phyloP scores from a whole-genome alignment of 2,329 filamentous ascomycete species.

The Pyricularia sp. region DNA sequence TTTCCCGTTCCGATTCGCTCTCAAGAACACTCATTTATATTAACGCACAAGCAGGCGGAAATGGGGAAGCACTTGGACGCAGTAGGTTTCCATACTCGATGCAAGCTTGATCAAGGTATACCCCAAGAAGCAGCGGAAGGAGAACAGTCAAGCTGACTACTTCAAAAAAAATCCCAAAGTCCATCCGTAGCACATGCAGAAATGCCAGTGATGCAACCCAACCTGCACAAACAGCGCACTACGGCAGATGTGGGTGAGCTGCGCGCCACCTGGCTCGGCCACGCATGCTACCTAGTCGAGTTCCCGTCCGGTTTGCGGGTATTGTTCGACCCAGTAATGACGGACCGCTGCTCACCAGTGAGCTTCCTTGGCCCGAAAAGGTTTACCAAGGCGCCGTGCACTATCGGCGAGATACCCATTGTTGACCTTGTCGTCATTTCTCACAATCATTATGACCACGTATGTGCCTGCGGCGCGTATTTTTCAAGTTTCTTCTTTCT shows the following conservation, averaged over 20 bases:
- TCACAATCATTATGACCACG: conserved; percentile 49
- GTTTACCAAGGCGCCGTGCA: conserved; percentile 40
- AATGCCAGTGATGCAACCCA: neutral
- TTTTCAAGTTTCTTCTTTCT: neutral
- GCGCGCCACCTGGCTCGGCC: conserved; percentile 79
- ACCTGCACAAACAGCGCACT: neutral
- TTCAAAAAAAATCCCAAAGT: neutral
- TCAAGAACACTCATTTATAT: neutral
- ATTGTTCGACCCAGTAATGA: conserved; percentile 44
- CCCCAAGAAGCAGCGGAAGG: neutral
- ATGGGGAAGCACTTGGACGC: neutral
- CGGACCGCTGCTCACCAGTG: conserved; percentile 34
- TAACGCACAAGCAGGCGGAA: neutral
- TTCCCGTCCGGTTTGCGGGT: conserved; percentile 42
- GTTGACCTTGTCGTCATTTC: conserved; percentile 42
- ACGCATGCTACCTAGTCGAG: conserved; percentile 87
- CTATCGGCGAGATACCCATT: conserved; percentile 36
- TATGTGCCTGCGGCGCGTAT: conserved; percentile 31
- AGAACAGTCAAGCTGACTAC: neutral
- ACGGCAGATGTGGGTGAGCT: conserved; percentile 21
- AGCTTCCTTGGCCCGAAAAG: conserved; percentile 30
- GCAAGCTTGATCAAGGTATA: neutral
- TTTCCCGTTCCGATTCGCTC: too few relatives aligned
- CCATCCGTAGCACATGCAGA: neutral
- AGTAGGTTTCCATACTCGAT: neutral